These are phyloP conservation scores for Omphalea diandra DNA, from an alignment of 441 rosid species.

Conservation along the genomic window DNA sequence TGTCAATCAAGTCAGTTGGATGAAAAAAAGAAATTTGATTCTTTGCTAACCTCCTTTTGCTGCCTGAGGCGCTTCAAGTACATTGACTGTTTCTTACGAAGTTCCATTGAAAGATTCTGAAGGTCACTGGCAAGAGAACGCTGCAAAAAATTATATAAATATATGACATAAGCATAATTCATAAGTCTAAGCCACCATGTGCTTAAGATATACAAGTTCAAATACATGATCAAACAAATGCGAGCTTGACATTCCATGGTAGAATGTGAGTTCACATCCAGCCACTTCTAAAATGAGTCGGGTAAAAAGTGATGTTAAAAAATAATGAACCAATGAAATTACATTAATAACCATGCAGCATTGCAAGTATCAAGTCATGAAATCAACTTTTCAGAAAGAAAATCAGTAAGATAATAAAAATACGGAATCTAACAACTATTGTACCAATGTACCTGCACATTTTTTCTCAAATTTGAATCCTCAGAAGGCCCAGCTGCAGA, in stretches of 20 bases:
- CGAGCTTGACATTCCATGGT: too few species aligned
- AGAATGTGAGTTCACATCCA: neutral
- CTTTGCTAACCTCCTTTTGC: slow-evolving; percentile 68
- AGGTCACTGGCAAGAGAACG: slow-evolving; percentile 96
- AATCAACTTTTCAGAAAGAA: neutral
- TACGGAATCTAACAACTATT: slow-evolving; percentile 7
- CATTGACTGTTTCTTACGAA: slow-evolving; percentile 89
- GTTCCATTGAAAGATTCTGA: slow-evolving; percentile 86
- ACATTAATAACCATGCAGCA: neutral
- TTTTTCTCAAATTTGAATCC: slow-evolving; percentile 84
- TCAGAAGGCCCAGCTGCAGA: slow-evolving; percentile 73
- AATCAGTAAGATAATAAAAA: slow-evolving; percentile 7
- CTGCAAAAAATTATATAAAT: slow-evolving; percentile 61
- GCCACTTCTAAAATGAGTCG: neutral
- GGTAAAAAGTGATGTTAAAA: too few species aligned
- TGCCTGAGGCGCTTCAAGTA: slow-evolving; percentile 88
- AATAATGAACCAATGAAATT: too few species aligned
- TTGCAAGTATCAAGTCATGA: neutral
- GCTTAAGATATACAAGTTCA: neutral
- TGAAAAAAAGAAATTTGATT: slow-evolving; percentile 11
- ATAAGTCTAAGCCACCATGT: neutral
- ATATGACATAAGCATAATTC: slow-evolving; percentile 26
- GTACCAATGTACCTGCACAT: slow-evolving; percentile 63
- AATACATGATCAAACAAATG: neutral
- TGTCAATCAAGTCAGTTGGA: too few species aligned